Base-by-base conservation (phyloP, 306 rosid genomes). In the Bauhinia variegata region DNA sequence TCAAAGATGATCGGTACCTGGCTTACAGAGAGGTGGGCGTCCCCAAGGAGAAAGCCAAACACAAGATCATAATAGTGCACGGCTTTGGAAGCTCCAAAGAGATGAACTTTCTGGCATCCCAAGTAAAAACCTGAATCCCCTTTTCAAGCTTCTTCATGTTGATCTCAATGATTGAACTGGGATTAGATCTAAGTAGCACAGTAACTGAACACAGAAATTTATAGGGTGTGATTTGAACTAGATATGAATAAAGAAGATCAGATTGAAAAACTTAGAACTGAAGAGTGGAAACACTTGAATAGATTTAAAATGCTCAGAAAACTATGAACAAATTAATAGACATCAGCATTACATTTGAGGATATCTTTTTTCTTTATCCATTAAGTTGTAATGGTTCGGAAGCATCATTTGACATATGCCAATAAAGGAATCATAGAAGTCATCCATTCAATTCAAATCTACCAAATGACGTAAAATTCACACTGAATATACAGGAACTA, bases 11-110 rank as follows among this genome's bases (percentile, higher is more conserved):
- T 53, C 84, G 96, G 73, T 52, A 75, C 42, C 43, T 88, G 62
- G 87, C 96, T 37, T 86, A 86, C 61, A 82, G 71, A 75, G 92
- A 89, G 63, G 68, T 34, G 33, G 92, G 96, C 19, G 86, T 82
- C 32, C 65, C 78, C 33, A 86, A 77, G 74, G 84, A 86, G 38
- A 47, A 52, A 54, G 89, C 89, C 13, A 76, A 74, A 32, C 76
- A 78, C 63, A 60, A 70, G 39, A 74, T 86, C 60, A 72, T 86
- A 53, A 58, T 75, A 51, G 76, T 76, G 3, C 89, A 84, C 43
- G 92, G 92, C 54, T 88, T 88, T 74, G 84, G 85, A 50, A 82
- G 88, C 75, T 84, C 83, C 55, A 84, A 85, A 68, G 86, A 89
- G 34, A 83, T 86, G 78, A 78, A 72, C 28, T 72, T 86, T 73